Percentiles rank a stretch among this genome's conserved stretches.
Conservation (phyloP, 352 stramenopile species). For the Pythium periplocum region DNA sequence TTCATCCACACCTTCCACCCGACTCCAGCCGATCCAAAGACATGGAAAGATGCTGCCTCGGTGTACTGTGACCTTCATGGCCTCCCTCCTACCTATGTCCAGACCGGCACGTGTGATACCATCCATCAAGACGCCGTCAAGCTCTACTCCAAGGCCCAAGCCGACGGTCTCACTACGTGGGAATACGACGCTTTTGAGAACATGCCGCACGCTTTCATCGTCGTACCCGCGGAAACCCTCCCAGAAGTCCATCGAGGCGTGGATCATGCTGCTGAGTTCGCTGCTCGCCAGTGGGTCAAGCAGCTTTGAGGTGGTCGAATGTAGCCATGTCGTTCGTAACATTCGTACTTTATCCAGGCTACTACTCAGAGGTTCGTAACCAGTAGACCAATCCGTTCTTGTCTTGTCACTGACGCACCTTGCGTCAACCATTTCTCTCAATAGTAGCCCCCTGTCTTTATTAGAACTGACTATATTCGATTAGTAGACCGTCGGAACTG, state of each 20-base stretch:
- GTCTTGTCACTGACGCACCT: too few species aligned
- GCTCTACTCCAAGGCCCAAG: not conserved
- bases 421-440: too few species aligned
- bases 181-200: not conserved
- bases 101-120: not conserved
- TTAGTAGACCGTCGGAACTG: too few species aligned
- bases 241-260: not conserved
- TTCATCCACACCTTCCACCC: not conserved
- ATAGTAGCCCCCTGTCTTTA: too few species aligned
- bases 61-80: not conserved
- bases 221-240: not conserved
- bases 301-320: too few species aligned
- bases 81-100: not conserved
- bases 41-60: conserved; percentile 7
- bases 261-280: not conserved
- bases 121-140: not conserved
- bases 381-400: too few species aligned
- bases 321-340: too few species aligned
- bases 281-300: too few species aligned
- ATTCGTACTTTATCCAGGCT: too few species aligned
- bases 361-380: too few species aligned
- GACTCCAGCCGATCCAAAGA: not conserved
- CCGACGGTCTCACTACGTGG: not conserved
- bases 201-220: not conserved
- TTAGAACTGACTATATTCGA: too few species aligned